Evolutionary conservation across 805 yeast species (phyloP).

Genomic region (Candida quercuum): DNA sequence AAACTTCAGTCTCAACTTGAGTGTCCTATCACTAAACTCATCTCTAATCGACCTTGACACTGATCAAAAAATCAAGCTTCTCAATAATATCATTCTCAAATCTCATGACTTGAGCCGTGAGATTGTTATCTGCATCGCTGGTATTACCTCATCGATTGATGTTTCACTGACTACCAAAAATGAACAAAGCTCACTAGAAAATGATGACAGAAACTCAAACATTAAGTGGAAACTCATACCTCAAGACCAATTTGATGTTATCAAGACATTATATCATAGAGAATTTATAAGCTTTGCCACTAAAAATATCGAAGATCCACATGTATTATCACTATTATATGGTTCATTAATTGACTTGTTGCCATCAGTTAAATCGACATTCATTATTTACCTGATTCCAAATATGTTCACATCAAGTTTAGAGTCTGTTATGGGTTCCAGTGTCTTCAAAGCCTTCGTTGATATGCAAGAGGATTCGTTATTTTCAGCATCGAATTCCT

Average conservation of each 20-base stretch:
- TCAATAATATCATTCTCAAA: slow-evolving; percentile 2
- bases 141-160: slow-evolving; percentile 6
- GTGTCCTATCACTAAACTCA: not conserved
- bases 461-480: slow-evolving; percentile 6
- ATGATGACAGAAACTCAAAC: no score
- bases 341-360: slow-evolving; percentile 31
- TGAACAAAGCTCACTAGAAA: slow-evolving; percentile 3
- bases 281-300: slow-evolving; percentile 24
- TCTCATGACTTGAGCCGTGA: not conserved
- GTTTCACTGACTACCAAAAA: slow-evolving; percentile 6
- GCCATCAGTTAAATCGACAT: slow-evolving; percentile 31
- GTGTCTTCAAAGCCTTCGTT: slow-evolving; percentile 14
- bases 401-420: slow-evolving; percentile 30
- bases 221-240: slow-evolving; percentile 8
- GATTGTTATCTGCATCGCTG: slow-evolving; percentile 3
- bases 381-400: slow-evolving; percentile 39
- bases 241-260: slow-evolving; percentile 6
- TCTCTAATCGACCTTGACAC: not conserved
- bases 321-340: slow-evolving; percentile 21
- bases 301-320: slow-evolving; percentile 12
- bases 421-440: slow-evolving; percentile 20
- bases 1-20: slow-evolving; percentile 2
- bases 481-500: slow-evolving; percentile 3
- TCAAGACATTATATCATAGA: slow-evolving; percentile 14
- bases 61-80: slow-evolving; percentile 2